Conservation (phyloP, 2,329 filamentous ascomycete genomes). For the Fusarium metavorans region DNA sequence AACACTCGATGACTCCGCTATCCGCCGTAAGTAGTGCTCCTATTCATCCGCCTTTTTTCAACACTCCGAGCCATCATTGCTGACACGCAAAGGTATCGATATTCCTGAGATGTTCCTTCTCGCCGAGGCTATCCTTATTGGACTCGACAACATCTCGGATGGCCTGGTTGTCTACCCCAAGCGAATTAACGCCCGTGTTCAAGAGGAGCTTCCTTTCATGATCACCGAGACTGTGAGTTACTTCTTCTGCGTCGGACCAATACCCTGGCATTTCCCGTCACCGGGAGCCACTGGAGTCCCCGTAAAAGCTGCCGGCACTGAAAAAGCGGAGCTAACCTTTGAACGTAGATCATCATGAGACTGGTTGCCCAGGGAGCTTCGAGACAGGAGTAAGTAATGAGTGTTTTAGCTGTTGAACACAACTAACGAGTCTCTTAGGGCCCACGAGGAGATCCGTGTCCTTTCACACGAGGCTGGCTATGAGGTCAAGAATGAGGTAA, state of each 20-base stretch:
- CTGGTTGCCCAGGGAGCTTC: neutral
- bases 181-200: neutral
- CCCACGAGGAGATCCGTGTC: neutral
- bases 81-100: neutral
- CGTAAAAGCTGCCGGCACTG: neutral
- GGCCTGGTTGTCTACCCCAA: neutral
- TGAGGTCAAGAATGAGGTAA: slow-evolving; percentile 46
- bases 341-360: neutral
- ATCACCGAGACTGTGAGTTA: neutral
- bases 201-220: neutral
- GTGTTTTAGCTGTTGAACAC: neutral
- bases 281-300: neutral
- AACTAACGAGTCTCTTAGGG: neutral
- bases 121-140: neutral
- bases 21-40: neutral
- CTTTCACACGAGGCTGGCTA: neutral
- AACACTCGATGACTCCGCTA: neutral
- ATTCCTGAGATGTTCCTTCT: neutral
- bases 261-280: neutral
- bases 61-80: neutral
- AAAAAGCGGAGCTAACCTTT: neutral
- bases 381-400: neutral
- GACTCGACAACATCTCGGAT: neutral
- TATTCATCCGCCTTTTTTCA: no score
- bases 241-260: neutral